Evolutionary conservation across 345 rosid genomes (phyloP), one percentile per base, ranked within the genome.

Genomic region (Citrus reticulata): DNA sequence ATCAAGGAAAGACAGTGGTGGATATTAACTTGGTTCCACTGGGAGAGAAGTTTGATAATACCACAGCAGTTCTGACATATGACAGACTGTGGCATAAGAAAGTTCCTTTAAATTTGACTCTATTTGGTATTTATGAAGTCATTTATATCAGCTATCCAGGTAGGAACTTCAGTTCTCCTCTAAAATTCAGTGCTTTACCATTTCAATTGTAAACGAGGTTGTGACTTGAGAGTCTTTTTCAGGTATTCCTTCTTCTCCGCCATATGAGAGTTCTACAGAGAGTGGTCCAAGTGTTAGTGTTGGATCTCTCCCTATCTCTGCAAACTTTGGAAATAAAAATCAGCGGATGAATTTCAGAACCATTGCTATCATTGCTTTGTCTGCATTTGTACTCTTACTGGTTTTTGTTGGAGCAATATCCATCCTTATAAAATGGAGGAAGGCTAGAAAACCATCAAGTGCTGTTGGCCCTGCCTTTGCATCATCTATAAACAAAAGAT

Each of bases 21-120:
- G 98, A 97, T 82, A 80, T 97, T 81, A 91, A 92, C 79, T 86
- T 97, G 87, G 98, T 94, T 87, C 99, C 99, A 49, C 90, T 97
- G 67, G 99, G 98, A 75, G 99, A 97, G 74, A 94, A 93, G 81
- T 97, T 97, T 83, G 99, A 97, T 87, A 94, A 93, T 77, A 94
- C 97, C 72, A 97, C 99, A 9, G 98, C 98, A 37, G 76, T 84
- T 68, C 93, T 97, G 78, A 97, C 90, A 75, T 93, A 88, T 62
- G 93, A 92, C 71, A 88, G 98, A 78, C 85, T 97, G 86, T 82
- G 86, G 90, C 92, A 89, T 80, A 88, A 88, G 77, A 91, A 87
- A 84, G 91, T 93, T 71, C 95, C 88, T 85, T 84, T 97, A 77
- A 94, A 97, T 83, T 72, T 72, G 62, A 88, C 95, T 60, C 81